Conservation (phyloP, 2,329 filamentous ascomycete species). For the Coniochaeta sp. region DNA sequence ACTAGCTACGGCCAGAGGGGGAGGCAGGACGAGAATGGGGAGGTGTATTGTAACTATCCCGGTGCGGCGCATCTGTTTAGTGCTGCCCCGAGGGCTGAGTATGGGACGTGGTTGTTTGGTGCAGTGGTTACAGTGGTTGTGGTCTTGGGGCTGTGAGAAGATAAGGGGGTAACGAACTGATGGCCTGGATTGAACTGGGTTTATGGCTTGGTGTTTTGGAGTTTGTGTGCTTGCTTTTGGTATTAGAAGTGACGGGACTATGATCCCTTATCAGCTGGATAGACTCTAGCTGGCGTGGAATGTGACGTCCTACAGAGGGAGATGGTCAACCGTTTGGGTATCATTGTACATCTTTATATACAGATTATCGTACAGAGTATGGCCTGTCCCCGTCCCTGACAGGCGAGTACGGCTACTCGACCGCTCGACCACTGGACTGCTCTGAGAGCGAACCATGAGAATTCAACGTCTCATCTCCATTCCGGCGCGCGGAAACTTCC, state of each 20-base stretch:
- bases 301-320: too few species aligned
- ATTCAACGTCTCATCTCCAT: too few species aligned
- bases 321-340: not conserved
- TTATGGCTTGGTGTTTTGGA: slow-evolving; percentile 3
- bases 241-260: not conserved
- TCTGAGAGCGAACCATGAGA: too few species aligned
- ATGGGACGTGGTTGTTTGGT: slow-evolving; percentile 9
- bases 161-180: too few species aligned
- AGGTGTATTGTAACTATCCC: slow-evolving; percentile 51
- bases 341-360: not conserved
- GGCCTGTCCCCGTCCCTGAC: not conserved
- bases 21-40: slow-evolving; percentile 12
- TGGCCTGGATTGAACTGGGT: not conserved
- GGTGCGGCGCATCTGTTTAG: slow-evolving; percentile 46
- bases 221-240: not conserved
- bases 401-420: too few species aligned
- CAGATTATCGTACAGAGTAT: not conserved
- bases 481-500: too few species aligned
- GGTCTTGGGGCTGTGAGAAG: not conserved
- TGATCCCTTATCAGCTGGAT: not conserved
- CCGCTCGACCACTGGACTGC: too few species aligned
- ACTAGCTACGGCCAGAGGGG: slow-evolving; percentile 35
- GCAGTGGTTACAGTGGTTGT: not conserved
- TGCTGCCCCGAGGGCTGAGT: slow-evolving; percentile 18
- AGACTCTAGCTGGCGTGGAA: not conserved